phyloP scores from a whole-genome alignment of 2,329 filamentous ascomycete genomes.

The Fusarium aywerte region DNA sequence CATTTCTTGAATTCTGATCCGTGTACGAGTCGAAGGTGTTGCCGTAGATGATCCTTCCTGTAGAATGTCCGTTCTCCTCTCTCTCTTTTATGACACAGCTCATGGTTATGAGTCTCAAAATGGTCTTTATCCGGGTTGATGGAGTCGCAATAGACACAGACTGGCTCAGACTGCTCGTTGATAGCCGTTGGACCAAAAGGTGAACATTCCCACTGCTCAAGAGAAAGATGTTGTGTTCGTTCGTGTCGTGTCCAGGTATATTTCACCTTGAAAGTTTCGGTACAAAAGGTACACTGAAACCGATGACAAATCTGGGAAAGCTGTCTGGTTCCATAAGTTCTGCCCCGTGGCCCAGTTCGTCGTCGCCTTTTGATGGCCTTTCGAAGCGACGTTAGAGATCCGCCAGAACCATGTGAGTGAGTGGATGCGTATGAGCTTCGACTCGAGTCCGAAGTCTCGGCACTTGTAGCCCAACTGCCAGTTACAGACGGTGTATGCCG shows the following conservation, averaged over 20 bases:
- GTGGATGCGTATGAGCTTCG: background rate
- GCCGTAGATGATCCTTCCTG: slow-evolving; percentile 57
- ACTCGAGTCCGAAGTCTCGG: slow-evolving; percentile 11
- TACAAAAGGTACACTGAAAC: slow-evolving; percentile 59
- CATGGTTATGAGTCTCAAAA: slow-evolving; percentile 53
- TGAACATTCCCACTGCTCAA: slow-evolving; percentile 59
- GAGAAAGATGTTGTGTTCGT: slow-evolving; percentile 58
- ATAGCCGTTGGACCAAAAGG: slow-evolving; percentile 51
- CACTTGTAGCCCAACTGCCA: slow-evolving; percentile 29
- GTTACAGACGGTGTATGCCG: background rate
- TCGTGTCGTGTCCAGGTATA: slow-evolving; percentile 64
- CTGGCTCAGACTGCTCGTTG: slow-evolving; percentile 50
- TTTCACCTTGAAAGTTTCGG: slow-evolving; percentile 57
- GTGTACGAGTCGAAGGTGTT: slow-evolving; percentile 57
- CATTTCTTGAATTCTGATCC: slow-evolving; percentile 52
- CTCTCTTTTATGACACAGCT: slow-evolving; percentile 56
- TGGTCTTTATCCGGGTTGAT: slow-evolving; percentile 49
- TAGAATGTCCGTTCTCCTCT: slow-evolving; percentile 54
- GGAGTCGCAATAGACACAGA: slow-evolving; percentile 54
- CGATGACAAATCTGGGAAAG: background rate
- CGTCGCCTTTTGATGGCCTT: slow-evolving; percentile 5
- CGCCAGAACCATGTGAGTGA: background rate
- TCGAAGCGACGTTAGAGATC: background rate
- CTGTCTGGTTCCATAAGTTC: background rate
- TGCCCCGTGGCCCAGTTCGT: background rate